These are phyloP conservation scores for Asclepias syriaca DNA, from an alignment of 257 asterid genomes.

Conservation along the genomic window DNA sequence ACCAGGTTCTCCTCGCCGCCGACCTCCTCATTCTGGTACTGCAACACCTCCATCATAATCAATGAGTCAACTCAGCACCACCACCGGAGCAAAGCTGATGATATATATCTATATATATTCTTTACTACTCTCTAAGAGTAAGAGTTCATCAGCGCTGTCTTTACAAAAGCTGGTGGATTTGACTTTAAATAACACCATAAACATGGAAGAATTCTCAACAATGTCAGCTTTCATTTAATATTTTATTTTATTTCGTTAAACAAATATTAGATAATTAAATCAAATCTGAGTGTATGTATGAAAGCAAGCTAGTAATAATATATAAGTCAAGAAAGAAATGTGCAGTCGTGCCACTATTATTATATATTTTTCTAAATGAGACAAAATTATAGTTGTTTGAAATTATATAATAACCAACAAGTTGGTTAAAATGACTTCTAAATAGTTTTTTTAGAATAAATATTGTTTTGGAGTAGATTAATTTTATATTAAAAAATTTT, in stretches of 20 bases:
- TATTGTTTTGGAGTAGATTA: too few relatives aligned
- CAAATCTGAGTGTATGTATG: background rate
- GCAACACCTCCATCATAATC: constrained; percentile 14
- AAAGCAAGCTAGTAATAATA: background rate
- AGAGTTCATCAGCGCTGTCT: too few relatives aligned
- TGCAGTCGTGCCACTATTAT: background rate
- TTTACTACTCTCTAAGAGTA: too few relatives aligned
- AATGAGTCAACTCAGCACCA: background rate
- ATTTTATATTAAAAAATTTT: too few relatives aligned
- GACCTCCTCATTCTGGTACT: background rate
- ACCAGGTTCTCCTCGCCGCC: background rate
- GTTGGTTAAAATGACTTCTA: too few relatives aligned
- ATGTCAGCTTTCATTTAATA: background rate
- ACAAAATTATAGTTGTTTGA: background rate
- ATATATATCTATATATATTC: too few relatives aligned
- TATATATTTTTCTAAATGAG: background rate
- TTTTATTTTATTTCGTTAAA: background rate
- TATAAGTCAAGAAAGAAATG: background rate
- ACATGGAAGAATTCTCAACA: background rate
- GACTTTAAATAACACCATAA: background rate
- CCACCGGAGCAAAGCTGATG: background rate
- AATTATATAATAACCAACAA: too few relatives aligned
- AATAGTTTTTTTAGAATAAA: too few relatives aligned
- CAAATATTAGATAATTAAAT: background rate
- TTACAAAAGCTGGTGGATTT: too few relatives aligned